Base-by-base conservation (phyloP, 768 basidiomycete genomes). In the Suillus brevipes region DNA sequence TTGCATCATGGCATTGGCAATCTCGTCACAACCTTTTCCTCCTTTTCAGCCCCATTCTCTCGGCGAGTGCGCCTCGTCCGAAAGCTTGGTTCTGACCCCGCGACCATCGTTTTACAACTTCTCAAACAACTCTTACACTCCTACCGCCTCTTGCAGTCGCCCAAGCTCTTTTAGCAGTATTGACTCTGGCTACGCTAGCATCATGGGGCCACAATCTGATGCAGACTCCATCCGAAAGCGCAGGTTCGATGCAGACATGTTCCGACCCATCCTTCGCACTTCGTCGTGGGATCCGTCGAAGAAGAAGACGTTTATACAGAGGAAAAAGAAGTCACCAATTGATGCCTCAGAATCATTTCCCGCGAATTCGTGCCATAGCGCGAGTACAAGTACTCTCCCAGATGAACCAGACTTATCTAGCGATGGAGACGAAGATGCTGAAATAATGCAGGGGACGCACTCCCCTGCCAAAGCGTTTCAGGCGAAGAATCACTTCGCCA, bases 101-200 rank as follows among this genome's bases (percentile, higher is more conserved):
- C 73, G 69, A 10, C 61, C 69, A 1, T 78, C 75, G 1, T 66
- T 69, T 28, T 45, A 67, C 13, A 37, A 62, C 28, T 50, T 50
- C 50, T 57, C 34, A 34, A 34, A 67, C 69, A 47, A 25, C 53
- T 34, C 62, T 16, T 57, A 37, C 10, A 38, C 67, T 2, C 34
- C 38, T 45, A 31, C 60, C 52, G 59, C 65, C 47, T 47, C 36
- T 52, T 56, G 8, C 42, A 60, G 20, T 37, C 77, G 72, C 10
- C 65, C 67, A 4, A 60, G 28, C 50, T 75, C 77, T 23, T 9
- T 71, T 8, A 45, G 53, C 49, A 74, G 77, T 25, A 36, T 73
- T 10, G 76, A 77, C 63, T 78, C 74, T 4, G 74, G 71, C 13
- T 78, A 73, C 70, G 74, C 72, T 12, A 69, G 66, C 65, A 49